Evolutionary conservation across 2,329 filamentous ascomycete species (phyloP).

Genomic region (Chlorencoelia australis): DNA sequence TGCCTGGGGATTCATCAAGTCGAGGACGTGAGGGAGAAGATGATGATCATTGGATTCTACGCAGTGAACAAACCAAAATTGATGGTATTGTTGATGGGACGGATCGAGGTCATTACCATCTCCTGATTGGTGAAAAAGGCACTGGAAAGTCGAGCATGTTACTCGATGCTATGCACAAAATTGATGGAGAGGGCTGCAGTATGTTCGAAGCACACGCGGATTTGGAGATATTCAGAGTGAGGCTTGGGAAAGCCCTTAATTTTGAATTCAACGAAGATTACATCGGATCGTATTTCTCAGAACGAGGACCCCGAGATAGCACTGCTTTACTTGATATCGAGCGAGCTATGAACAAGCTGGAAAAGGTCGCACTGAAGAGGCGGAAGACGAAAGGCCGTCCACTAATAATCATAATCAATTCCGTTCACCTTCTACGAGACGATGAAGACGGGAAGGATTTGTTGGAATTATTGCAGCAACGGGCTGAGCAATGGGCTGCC

Average conservation of each 20-base stretch:
- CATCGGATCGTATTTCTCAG: conserved; percentile 91
- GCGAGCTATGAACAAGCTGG: conserved; percentile 91
- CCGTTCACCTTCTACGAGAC: conserved; percentile 81
- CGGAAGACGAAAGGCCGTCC: conserved; percentile 52
- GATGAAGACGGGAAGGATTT: conserved; percentile 89
- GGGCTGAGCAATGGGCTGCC: conserved; percentile 93
- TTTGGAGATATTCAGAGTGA: conserved; percentile 85
- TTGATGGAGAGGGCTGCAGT: conserved; percentile 76
- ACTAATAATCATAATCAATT: conserved; percentile 88
- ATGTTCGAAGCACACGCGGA: conserved; percentile 98
- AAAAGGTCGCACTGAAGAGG: conserved; percentile 79
- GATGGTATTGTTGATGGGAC: conserved; percentile 73
- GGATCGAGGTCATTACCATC: conserved; percentile 73
- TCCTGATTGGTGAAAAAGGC: conserved; percentile 90
- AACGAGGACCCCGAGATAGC: conserved; percentile 82
- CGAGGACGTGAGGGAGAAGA: conserved; percentile 29
- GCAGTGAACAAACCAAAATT: conserved; percentile 72
- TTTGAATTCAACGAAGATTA: conserved; percentile 98
- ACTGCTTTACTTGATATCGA: conserved; percentile 92
- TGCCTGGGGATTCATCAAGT: no score
- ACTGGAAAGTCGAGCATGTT: conserved; percentile 97
- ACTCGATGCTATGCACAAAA: conserved; percentile 87
- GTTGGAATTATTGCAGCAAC: conserved; percentile 88
- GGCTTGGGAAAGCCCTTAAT: conserved; percentile 86
- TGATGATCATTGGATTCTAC: conserved; percentile 60